Percentiles rank a stretch among this genome's conserved stretches.
These are phyloP conservation scores for Eimeria necatrix DNA, from an alignment of 169 alveolate species.

Conservation along the genomic window DNA sequence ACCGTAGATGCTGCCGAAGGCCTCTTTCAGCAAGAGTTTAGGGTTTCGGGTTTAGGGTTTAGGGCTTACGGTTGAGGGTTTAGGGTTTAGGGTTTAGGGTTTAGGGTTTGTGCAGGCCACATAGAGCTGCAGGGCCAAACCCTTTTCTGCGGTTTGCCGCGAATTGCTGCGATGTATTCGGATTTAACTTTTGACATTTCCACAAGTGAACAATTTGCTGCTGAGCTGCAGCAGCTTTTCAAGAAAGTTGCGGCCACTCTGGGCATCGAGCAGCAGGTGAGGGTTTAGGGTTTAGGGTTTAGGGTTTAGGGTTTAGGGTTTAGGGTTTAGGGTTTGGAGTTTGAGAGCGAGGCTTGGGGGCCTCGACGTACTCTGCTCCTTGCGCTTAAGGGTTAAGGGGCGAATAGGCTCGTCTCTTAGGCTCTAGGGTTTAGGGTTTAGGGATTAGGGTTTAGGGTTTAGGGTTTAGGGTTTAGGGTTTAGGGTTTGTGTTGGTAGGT, in stretches of 20 bases:
- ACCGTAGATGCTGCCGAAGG: neutral
- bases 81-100: neutral
- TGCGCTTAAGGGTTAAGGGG: no score
- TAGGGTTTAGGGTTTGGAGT: no score
- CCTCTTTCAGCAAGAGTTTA: neutral
- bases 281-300: neutral
- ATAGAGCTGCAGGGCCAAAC: slow-evolving; percentile 58
- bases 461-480: no score
- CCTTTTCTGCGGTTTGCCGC: neutral
- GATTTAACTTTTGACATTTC: slow-evolving; percentile 55
- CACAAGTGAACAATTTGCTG: slow-evolving; percentile 9
- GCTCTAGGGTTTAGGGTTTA: no score
- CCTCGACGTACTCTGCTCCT: no score
- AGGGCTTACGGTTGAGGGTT: no score
- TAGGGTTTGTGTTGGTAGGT: neutral
- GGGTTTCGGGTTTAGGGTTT: neutral
- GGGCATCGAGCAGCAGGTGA: slow-evolving; percentile 8
- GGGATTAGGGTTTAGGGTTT: no score
- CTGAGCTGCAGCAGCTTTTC: slow-evolving; percentile 3
- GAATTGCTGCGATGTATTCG: slow-evolving; percentile 32
- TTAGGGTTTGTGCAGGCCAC: slow-evolving; percentile 15
- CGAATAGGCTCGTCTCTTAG: no score
- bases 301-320: neutral
- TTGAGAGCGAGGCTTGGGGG: no score
- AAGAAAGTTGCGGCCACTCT: neutral